These are phyloP conservation scores for Agaricus subrufescens DNA, from an alignment of 768 basidiomycete genomes.

Conservation along the genomic window DNA sequence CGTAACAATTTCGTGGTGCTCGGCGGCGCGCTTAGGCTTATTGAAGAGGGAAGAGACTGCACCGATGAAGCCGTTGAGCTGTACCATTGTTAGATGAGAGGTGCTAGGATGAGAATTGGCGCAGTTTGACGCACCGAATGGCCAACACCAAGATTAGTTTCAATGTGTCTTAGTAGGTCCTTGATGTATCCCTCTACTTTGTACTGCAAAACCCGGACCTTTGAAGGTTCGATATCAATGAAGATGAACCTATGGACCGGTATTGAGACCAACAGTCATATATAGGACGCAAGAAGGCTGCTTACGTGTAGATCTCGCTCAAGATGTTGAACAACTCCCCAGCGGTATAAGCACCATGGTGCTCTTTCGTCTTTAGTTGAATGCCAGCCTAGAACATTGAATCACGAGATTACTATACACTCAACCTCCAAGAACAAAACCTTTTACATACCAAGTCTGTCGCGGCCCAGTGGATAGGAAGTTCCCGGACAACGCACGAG, in stretches of 20 bases:
- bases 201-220: constrained; percentile 49
- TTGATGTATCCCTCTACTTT: constrained; percentile 50
- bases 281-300: not conserved
- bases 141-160: constrained; percentile 35
- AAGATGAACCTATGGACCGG: constrained; percentile 59
- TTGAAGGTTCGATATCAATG: constrained; percentile 60
- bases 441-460: constrained; percentile 52
- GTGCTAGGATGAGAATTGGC: not conserved
- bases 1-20: constrained; percentile 50
- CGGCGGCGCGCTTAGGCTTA: constrained; percentile 35
- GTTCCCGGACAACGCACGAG: constrained; percentile 57
- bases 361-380: constrained; percentile 52
- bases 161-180: constrained; percentile 54
- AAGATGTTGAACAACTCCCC: constrained; percentile 59
- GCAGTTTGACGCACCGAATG: constrained; percentile 33
- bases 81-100: not conserved
- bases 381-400: constrained; percentile 56
- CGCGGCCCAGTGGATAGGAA: constrained; percentile 70
- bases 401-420: not conserved
- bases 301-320: constrained; percentile 68
- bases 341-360: constrained; percentile 60
- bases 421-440: not conserved
- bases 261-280: not conserved
- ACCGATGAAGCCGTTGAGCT: constrained; percentile 38
- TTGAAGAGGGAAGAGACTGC: constrained; percentile 42